These are phyloP conservation scores for Hymenoscyphus fructigenus DNA, from an alignment of 2,329 filamentous ascomycete species.

Conservation along the genomic window DNA sequence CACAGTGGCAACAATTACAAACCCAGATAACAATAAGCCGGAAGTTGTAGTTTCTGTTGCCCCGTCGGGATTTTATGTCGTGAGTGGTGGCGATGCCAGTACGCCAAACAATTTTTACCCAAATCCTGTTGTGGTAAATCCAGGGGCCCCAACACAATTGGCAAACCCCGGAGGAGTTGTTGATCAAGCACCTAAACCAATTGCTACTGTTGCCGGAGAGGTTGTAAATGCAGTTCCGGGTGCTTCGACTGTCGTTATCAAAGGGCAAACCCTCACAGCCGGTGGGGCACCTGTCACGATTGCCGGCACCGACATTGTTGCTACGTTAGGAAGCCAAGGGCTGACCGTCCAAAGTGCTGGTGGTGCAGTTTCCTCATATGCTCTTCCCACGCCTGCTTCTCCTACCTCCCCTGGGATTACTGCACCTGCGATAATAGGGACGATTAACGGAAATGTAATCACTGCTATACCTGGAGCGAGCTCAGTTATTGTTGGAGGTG, in stretches of 20 bases:
- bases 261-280: constrained; percentile 18
- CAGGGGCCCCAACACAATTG: not conserved
- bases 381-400: constrained; percentile 9
- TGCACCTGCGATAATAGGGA: constrained; percentile 7
- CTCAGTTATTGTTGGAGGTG: constrained; percentile 10
- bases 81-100: not conserved
- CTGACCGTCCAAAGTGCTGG: constrained; percentile 10
- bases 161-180: constrained; percentile 1
- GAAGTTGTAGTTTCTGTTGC: constrained; percentile 15
- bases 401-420: constrained; percentile 9
- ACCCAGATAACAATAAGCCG: not conserved
- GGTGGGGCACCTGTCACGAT: constrained; percentile 13
- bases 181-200: constrained; percentile 15
- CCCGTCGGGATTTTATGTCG: constrained; percentile 12
- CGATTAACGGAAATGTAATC: constrained; percentile 11
- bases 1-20: constrained; percentile 2
- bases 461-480: constrained; percentile 9
- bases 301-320: not conserved
- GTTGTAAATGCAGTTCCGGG: constrained; percentile 20
- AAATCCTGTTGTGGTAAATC: constrained; percentile 12
- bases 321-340: constrained; percentile 11
- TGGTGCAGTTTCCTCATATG: constrained; percentile 5
- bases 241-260: constrained; percentile 16
- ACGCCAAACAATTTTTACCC: constrained; percentile 7
- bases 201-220: constrained; percentile 21